Base-by-base conservation (phyloP, 2,329 filamentous ascomycete genomes). In the Fusarium pininemorale region DNA sequence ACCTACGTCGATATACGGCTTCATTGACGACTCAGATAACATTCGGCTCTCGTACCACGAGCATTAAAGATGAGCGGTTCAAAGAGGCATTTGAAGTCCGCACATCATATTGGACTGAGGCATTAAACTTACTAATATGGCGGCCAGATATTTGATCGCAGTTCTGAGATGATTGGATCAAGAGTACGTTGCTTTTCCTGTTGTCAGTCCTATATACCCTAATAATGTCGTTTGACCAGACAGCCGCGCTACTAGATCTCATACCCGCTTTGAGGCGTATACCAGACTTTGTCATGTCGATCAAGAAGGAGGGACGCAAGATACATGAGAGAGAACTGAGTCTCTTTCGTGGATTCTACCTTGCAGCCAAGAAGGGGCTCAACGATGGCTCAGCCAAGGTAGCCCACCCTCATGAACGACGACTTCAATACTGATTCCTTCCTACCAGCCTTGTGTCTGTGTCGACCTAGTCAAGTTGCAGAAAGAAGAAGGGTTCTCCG, bases 31-130 rank as follows among this genome's bases (percentile, higher is more conserved):
- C 48, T 3, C 48, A 51, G 7, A 51, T 51, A 35, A 51, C 48
- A 35, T 51, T 51, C 22, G 48, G 48, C 11, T 51, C 30, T 4
- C 48, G 48, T 32, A 51, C 48, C 3, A 51, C 48, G 5, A 51
- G 30, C 8, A 35, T 51, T 32, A 0, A 51, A 7, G 48, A 51
- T 24, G 22, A 51, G 8, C 28, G 28, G 4, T 35, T 51, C n/a
- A 51, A 24, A 24, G 48, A 51, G 7, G 48, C 48, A 3, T 51
- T 51, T 11, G 30, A 35, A 14, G 48, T 51, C 0, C 11, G 22
- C 9, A 1, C 1, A 8, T 9, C 2, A 5, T 5, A 7, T 8
- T 18, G 3, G 3, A 5, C 5, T 7, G 2, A 2, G 3, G 22
- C 2, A 5, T 7, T 0, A 0, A 12, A 35, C 26, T 14, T 24